Evolutionary conservation across 1,284 basidiomycete species (phyloP), one percentile per base, ranked within the genome.

Genomic region (Trichosporon sp.): DNA sequence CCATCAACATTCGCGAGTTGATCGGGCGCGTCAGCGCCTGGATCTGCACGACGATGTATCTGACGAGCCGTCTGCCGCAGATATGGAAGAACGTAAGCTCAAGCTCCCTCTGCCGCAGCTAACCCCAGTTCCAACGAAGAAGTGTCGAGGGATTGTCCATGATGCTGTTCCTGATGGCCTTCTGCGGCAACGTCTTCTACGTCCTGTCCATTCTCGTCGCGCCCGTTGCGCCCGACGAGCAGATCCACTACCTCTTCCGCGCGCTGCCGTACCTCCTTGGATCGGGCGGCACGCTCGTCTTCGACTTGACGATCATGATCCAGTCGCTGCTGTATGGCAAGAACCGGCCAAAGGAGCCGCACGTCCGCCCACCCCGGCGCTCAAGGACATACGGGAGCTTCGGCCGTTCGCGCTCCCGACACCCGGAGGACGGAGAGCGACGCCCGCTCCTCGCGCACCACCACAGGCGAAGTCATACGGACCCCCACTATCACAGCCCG

Each of bases 61-160:
- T 98, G 32, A 96, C 94, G 4, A 93, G 92, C 2, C 89, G 95
- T 67, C 85, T 97, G 77, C 95, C 95, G 35, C 95, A 97, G 83
- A 96, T 98, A 75, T 97, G 94, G 94, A 96, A 95, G 84, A 97
- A 97, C 78, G 94, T 96, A 80, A 83, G 93, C 89, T 6, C 26
- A 10, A 5, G 35, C 8, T 5, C 6, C 35, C 43, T 11, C 31
- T 26, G 7, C 7, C 38, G 61, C 3, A 51, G 63, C 69, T 67
- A 11, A 68, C 26, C 21, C 32, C 71, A 96, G 94, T 97, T 90
- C 81, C 89, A 88, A 69, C 89, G 95, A 72, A 93, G 94, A 85
- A 96, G 94, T 19, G 92, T 96, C 14, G 94, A 95, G 88, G 95
- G 95, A 5, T 88, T 98, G 56, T 95, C 94, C n/a, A 91, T 97